Base-by-base conservation (phyloP, 345 rosid species). In the Fremontodendron californicum region DNA sequence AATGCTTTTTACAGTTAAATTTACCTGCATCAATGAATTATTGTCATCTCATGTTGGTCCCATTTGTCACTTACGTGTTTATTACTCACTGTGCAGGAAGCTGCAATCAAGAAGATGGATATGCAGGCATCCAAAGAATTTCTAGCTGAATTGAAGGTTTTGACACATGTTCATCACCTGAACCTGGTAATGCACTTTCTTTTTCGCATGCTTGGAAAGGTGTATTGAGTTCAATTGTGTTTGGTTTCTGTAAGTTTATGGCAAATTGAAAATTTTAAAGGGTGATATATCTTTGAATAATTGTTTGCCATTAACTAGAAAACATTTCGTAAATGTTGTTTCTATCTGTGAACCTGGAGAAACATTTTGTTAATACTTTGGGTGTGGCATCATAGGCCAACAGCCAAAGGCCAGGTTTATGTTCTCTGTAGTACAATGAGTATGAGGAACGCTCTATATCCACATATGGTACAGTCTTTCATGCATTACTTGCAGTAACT, bases 41-140 rank as follows among this genome's bases (percentile, higher is more conserved):
- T 74, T 43, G 71, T 37, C 52, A 21, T 63, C 18, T 51, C 23
- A 37, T 35, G n/a, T 75, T 25, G 49, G n/a, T 71, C 72, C 72
- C 77, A 16, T n/a, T n/a, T 63, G 54, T 69, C n/a, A 69, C 10
- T 75, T 78, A 9, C 46, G 1, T 37, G 29, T 52, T 49, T 43
- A 2, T 70, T 74, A 63, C 45, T 40, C 39, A n/a, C 57, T 39
- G 11, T 83, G 82, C 87, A 96, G 99, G 92, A 86, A 94, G 94
- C 97, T 82, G 98, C 99, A 40, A 93, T 96, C 83, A 96, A 96
- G 89, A 96, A 92, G 87, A 96, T 96, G 99, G 94, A 96, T 65
- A 92, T 96, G 99, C 91, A 92, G 86, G 97, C 95, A 66, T 85
- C 97, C 0, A 91, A 85, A 84, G 97, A 96, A 85, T 96, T 96